Base-by-base conservation (phyloP, 202 grass and related monocot genomes). In the Zizania palustris region DNA sequence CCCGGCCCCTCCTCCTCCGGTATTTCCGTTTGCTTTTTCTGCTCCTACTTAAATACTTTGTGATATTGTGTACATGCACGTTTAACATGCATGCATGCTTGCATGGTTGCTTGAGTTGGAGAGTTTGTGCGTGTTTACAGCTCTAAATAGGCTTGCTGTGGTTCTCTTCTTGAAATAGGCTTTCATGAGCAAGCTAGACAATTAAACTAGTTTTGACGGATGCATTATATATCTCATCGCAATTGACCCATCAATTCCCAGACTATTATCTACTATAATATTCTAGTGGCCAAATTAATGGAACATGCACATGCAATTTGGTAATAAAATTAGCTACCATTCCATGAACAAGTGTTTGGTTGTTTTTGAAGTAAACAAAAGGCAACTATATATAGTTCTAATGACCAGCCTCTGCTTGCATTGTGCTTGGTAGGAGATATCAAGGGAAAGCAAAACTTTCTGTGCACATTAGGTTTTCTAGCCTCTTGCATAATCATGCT, bases 401-500 rank as follows among this genome's bases (percentile, higher is more conserved):
- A 14, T 9, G 69, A 76, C 55, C n/a, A n/a, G 44, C 9, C 36
- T 55, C 37, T 15, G 1, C 9, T 44, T 69, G n/a, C n/a, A n/a
- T n/a, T n/a, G 35, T 20, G 51, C 54, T 38, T 69, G 11, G 18
- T 28, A 45, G 3, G 76, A 79, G 34, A 7, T n/a, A n/a, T 14
- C 39, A 11, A 35, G 3, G 53, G 43, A 55, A 56, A 69, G 45
- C 21, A 70, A n/a, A 54, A 53, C 11, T 63, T 71, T 62, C 5
- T 37, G 18, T n/a, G n/a, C 11, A 50, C 45, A 62, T 40, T 18
- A 62, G 72, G 39, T 63, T 79, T 40, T 69, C n/a, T 60, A 51
- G 45, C 69, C 55, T 69, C 73, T 66, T 44, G 68, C 80, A 87
- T 68, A 83, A 83, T 87, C 74, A 83, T 83, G 9, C 45, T 63